A percentile compares a stretch with the other conserved stretches of the same genome.
These are phyloP conservation scores for Fusarium clavum DNA, from an alignment of 2,329 filamentous ascomycete species.

Conservation along the genomic window DNA sequence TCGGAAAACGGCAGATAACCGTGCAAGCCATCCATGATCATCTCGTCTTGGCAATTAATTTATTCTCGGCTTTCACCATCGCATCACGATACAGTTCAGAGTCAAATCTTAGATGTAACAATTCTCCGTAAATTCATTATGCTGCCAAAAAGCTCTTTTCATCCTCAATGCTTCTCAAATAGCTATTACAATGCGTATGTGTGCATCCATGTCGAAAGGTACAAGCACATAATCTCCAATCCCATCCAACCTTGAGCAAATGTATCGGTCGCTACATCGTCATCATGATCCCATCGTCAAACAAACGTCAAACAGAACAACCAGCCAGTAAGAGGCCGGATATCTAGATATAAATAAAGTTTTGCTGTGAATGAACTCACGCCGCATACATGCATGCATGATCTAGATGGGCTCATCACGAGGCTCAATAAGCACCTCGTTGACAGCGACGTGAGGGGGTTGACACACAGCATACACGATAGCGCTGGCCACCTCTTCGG, in stretches of 20 bases:
- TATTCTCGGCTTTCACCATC: not conserved
- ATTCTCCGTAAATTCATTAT: conserved; percentile 21
- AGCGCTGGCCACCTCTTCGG: conserved; percentile 76
- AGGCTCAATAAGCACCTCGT: conserved; percentile 83
- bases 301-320: conserved; percentile 18
- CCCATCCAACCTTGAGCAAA: conserved; percentile 33
- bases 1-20: conserved; percentile 12
- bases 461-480: conserved; percentile 81
- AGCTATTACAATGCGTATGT: conserved; percentile 29
- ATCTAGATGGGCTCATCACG: conserved; percentile 77
- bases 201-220: conserved; percentile 39
- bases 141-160: not conserved
- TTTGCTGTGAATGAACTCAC: conserved; percentile 7
- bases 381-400: not conserved
- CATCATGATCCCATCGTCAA: conserved; percentile 35
- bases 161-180: conserved; percentile 5
- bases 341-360: conserved; percentile 30
- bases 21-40: not conserved
- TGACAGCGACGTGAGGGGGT: conserved; percentile 80
- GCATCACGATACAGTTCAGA: not conserved
- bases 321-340: conserved; percentile 20
- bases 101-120: not conserved
- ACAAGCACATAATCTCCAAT: conserved; percentile 25
- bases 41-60: not conserved
- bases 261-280: conserved; percentile 36